These are phyloP conservation scores for Aspergillus sp. DNA, from an alignment of 2,329 filamentous ascomycete genomes.

Conservation along the genomic window DNA sequence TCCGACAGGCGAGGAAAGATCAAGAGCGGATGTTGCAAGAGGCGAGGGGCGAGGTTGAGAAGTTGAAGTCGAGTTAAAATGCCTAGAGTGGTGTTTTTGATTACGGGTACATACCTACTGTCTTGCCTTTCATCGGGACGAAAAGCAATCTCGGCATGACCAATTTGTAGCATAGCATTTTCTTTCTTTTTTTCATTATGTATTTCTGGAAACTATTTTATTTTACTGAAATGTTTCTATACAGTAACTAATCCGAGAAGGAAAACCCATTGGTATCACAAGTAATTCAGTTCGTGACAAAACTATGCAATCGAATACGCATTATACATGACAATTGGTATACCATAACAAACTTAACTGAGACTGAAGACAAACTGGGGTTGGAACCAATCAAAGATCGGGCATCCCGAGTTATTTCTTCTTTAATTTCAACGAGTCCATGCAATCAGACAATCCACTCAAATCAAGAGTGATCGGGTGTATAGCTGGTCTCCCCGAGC, in stretches of 20 bases:
- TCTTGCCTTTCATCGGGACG: background rate
- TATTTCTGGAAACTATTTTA: constrained; percentile 12
- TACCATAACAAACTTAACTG: background rate
- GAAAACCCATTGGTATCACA: too few species aligned
- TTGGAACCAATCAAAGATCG: too few species aligned
- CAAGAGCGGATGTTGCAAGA: constrained; percentile 41
- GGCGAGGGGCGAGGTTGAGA: constrained; percentile 41
- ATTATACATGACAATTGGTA: background rate
- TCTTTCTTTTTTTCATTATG: constrained; percentile 10
- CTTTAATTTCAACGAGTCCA: too few species aligned
- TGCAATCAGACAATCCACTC: too few species aligned
- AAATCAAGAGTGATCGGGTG: constrained; percentile 52
- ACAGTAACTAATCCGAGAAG: too few species aligned
- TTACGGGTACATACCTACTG: background rate
- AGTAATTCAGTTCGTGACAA: too few species aligned
- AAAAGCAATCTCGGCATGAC: constrained; percentile 1
- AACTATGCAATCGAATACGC: too few species aligned
- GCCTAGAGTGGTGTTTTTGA: constrained; percentile 2
- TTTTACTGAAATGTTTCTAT: background rate
- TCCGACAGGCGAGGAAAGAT: constrained; percentile 41
- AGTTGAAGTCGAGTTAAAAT: constrained; percentile 30
- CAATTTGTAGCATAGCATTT: constrained; percentile 20
- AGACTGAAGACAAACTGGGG: background rate
- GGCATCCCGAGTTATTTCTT: too few species aligned
- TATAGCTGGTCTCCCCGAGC: constrained; percentile 67